Evolutionary conservation across 2,329 filamentous ascomycete genomes (phyloP).

Genomic region (Colletotrichum sp.): DNA sequence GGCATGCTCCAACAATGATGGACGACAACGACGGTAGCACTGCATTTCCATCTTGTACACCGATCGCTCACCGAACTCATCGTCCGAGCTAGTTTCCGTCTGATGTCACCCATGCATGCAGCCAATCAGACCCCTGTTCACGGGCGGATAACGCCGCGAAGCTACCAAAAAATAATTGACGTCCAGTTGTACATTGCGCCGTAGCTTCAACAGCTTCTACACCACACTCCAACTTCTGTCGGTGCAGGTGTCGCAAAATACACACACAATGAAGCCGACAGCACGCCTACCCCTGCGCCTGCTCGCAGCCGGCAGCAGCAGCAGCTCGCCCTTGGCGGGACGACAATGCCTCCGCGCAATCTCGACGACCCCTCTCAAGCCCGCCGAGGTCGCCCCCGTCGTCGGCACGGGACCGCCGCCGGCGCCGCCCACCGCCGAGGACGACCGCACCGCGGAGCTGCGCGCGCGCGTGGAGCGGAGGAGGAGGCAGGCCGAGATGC

Average conservation of each 20-base stretch:
- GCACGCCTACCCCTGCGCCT: conserved; percentile 40
- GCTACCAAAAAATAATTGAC: conserved; percentile 10
- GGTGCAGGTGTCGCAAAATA: background rate
- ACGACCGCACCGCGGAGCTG: conserved; percentile 29
- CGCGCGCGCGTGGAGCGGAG: conserved; percentile 53
- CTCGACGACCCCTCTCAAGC: conserved; percentile 28
- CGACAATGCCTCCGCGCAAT: conserved; percentile 32
- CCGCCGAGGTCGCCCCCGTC: conserved; percentile 56
- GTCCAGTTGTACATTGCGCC: background rate
- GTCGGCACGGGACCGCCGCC: conserved; percentile 66
- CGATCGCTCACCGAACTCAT: conserved; percentile 1
- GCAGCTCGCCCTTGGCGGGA: conserved; percentile 5
- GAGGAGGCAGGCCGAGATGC: conserved; percentile 58
- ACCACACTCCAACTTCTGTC: background rate
- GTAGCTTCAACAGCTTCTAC: background rate
- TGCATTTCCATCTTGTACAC: background rate
- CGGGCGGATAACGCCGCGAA: background rate
- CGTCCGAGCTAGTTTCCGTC: background rate
- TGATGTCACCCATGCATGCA: conserved; percentile 2
- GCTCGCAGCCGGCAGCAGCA: conserved; percentile 7
- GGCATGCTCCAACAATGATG: background rate
- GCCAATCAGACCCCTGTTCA: background rate
- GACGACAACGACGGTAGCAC: background rate
- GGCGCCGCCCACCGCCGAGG: conserved; percentile 49
- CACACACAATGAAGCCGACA: conserved; percentile 43